Evolutionary conservation across 176 grass and related monocot genomes (phyloP), one percentile per base, ranked within the genome.

Genomic region (Olyra latifolia): DNA sequence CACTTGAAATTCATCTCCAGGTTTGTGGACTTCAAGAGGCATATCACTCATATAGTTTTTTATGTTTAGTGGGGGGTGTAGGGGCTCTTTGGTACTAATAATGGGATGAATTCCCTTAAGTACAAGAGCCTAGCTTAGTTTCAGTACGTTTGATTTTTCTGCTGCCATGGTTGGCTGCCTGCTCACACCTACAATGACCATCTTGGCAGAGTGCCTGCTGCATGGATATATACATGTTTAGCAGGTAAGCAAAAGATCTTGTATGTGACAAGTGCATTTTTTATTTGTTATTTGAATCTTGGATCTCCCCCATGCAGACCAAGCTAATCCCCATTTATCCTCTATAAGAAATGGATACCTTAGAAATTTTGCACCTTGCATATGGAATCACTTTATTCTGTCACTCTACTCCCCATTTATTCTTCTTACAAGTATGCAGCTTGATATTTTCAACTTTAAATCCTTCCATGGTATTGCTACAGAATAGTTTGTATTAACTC

Each of bases 211-310:
- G 54, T 95, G 90, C 16, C 77, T 95, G 43, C 93, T 95, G 25
- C 93, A 95, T 66, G 89, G 89, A n/a, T n/a, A n/a, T n/a, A 48
- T 95, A 95, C 77, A 95, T 92, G 69, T 95, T 95, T 62, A 90
- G 92, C 82, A 92, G 93, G 90, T 95, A 91, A 56, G n/a, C n/a
- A n/a, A n/a, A n/a, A n/a, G n/a, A n/a, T n/a, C n/a, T n/a, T n/a
- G n/a, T n/a, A n/a, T n/a, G n/a, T n/a, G n/a, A n/a, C n/a, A n/a
- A n/a, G n/a, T n/a, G n/a, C n/a, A n/a, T n/a, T n/a, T n/a, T n/a
- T n/a, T n/a, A n/a, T n/a, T n/a, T n/a, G n/a, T n/a, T n/a, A n/a
- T n/a, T n/a, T n/a, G n/a, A n/a, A n/a, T n/a, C n/a, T n/a, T n/a
- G n/a, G n/a, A n/a, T n/a, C n/a, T n/a, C n/a, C n/a, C n/a, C n/a